Base-by-base conservation (phyloP, 2,329 filamentous ascomycete genomes). In the Apiospora malaysiana region DNA sequence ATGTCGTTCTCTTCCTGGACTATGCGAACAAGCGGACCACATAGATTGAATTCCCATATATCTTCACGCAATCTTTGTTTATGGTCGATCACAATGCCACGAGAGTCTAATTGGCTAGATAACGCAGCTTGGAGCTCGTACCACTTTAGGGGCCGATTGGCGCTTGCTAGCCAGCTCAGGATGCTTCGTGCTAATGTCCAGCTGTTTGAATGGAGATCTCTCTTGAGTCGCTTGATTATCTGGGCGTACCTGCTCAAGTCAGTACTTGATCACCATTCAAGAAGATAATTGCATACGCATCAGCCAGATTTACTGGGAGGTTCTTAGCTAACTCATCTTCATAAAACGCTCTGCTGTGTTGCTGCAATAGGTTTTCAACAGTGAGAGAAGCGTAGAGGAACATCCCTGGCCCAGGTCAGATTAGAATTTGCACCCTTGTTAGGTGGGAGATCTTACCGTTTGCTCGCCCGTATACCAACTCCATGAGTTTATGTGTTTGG, bases 51-150 rank as follows among this genome's bases (percentile, higher is more conserved):
- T n/a, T n/a, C n/a, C n/a, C 77, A 75, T 1, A 80, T 73, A 49
- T 81, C 74, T n/a, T n/a, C n/a, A n/a, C n/a, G n/a, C n/a, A n/a
- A n/a, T n/a, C n/a, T n/a, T n/a, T n/a, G n/a, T n/a, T n/a, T n/a
- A n/a, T n/a, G n/a, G n/a, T n/a, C n/a, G n/a, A n/a, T n/a, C n/a
- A n/a, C n/a, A n/a, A n/a, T n/a, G n/a, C n/a, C 51, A 2, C 42
- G n/a, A 6, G 37, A 76, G 18, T 72, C 45, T 5, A 67, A n/a
- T 16, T 70, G 63, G 1, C 83, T 76, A 2, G 80, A 76, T 10
- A 81, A 73, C 9, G 80, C 78, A 7, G 80, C 79, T 63, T 84
- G 78, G 8, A 85, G 78, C 70, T 85, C 83, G 68, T 83, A 77
- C 79, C 79, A 81, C 69, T 81, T 81, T 0, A 86, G 75, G 0